Conservation (phyloP, 2,329 filamentous ascomycete species). For the Sporothrix pallida region DNA sequence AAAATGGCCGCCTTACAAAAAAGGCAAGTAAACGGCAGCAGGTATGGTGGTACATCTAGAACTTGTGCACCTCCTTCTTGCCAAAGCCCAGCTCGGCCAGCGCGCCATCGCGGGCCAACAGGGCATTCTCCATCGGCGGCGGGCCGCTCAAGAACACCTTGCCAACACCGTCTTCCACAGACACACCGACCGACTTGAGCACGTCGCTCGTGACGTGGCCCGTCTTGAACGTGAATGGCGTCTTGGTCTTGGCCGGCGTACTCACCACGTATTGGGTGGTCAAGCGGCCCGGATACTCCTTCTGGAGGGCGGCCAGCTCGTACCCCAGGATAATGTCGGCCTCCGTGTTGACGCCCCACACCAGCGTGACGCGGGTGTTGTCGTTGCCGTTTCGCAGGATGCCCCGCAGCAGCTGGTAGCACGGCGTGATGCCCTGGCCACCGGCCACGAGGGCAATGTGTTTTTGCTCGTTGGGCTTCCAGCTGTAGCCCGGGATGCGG, state of each 20-base stretch:
- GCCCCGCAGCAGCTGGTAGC: slow-evolving; percentile 67
- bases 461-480: slow-evolving; percentile 56
- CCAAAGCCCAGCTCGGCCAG: slow-evolving; percentile 62
- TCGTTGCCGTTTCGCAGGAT: slow-evolving; percentile 68
- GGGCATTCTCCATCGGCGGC: slow-evolving; percentile 66
- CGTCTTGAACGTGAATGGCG: slow-evolving; percentile 48
- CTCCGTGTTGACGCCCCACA: slow-evolving; percentile 71
- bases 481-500: slow-evolving; percentile 60
- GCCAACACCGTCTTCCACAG: slow-evolving; percentile 38
- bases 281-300: slow-evolving; percentile 60
- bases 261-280: slow-evolving; percentile 64
- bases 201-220: slow-evolving; percentile 65
- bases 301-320: slow-evolving; percentile 60
- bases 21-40: too few relatives aligned
- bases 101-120: slow-evolving; percentile 59
- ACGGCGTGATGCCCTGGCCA: slow-evolving; percentile 74
- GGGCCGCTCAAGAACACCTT: slow-evolving; percentile 75
- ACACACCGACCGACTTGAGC: slow-evolving; percentile 55
- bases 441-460: slow-evolving; percentile 71
- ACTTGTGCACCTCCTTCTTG: slow-evolving; percentile 64
- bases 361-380: slow-evolving; percentile 65
- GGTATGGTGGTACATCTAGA: slow-evolving; percentile 43
- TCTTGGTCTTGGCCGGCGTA: slow-evolving; percentile 46
- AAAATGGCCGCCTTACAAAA: not conserved
- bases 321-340: slow-evolving; percentile 63